These are phyloP conservation scores for Pseudogymnoascus sp. DNA, from an alignment of 2,329 filamentous ascomycete genomes.

Conservation along the genomic window DNA sequence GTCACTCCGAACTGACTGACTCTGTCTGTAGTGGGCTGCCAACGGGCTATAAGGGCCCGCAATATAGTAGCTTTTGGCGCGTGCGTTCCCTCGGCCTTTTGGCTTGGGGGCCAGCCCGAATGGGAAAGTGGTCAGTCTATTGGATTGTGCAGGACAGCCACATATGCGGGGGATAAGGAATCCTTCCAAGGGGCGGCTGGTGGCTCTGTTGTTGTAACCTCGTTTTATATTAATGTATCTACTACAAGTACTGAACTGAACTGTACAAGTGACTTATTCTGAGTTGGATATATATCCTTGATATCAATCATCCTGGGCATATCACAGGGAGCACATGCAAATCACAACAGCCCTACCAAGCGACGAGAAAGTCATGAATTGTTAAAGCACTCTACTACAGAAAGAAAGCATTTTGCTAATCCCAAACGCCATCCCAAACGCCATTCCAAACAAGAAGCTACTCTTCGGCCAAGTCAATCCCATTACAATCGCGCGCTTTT, in stretches of 20 bases:
- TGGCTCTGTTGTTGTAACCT: neutral
- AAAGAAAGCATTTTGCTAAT: neutral
- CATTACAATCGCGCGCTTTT: neutral
- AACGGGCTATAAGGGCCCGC: neutral
- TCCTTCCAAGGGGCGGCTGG: neutral
- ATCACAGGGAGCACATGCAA: neutral
- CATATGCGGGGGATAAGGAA: neutral
- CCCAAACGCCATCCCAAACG: neutral
- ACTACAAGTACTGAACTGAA: neutral
- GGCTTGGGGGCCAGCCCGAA: neutral
- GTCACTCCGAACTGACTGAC: neutral
- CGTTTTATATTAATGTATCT: neutral
- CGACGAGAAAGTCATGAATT: neutral
- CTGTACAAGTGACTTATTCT: neutral
- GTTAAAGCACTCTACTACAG: neutral
- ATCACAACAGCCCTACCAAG: neutral
- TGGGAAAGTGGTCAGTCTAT: slow-evolving; percentile 1
- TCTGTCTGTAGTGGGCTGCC: neutral
- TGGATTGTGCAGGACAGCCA: neutral
- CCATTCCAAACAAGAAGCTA: neutral
- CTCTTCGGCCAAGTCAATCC: neutral
- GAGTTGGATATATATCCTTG: neutral
- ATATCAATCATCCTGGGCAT: neutral
- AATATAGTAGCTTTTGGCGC: neutral
- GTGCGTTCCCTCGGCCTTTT: neutral